phyloP scores from a whole-genome alignment of 1,284 basidiomycete species.

The Inonotus hispidus region DNA sequence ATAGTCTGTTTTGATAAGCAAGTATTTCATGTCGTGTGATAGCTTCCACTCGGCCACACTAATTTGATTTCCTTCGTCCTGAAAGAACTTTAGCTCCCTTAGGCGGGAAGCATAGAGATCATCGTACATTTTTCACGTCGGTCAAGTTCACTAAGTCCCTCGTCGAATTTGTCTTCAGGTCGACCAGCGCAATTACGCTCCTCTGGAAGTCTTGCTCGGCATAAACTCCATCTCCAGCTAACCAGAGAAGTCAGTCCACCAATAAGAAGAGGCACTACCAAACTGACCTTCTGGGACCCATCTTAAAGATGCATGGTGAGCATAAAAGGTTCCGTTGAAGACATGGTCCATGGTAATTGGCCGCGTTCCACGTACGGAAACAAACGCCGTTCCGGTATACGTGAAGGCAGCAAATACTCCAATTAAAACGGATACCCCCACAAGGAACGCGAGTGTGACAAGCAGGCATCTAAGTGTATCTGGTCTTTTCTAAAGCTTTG shows the following conservation, averaged over 20 bases:
- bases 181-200: conserved; percentile 68
- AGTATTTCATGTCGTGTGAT: conserved; percentile 82
- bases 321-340: conserved; percentile 81
- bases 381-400: conserved; percentile 51
- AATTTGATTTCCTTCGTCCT: conserved; percentile 57
- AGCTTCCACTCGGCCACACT: conserved; percentile 65
- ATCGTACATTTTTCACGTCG: conserved; percentile 56
- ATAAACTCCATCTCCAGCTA: conserved; percentile 89
- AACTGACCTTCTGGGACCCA: conserved; percentile 86
- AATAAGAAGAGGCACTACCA: neutral
- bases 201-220: conserved; percentile 46
- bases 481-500: conserved; percentile 32
- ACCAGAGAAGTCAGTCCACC: neutral
- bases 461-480: conserved; percentile 51
- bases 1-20: conserved; percentile 73
- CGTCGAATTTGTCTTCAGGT: conserved; percentile 71
- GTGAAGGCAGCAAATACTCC: conserved; percentile 68
- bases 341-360: conserved; percentile 84
- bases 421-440: conserved; percentile 53
- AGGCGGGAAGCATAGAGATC: neutral
- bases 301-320: conserved; percentile 43
- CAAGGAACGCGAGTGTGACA: conserved; percentile 45
- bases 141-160: conserved; percentile 50
- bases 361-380: conserved; percentile 45
- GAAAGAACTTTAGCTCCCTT: conserved; percentile 1